Conservation (phyloP, 1,284 basidiomycete genomes). For the Ceratobasidium sp. region DNA sequence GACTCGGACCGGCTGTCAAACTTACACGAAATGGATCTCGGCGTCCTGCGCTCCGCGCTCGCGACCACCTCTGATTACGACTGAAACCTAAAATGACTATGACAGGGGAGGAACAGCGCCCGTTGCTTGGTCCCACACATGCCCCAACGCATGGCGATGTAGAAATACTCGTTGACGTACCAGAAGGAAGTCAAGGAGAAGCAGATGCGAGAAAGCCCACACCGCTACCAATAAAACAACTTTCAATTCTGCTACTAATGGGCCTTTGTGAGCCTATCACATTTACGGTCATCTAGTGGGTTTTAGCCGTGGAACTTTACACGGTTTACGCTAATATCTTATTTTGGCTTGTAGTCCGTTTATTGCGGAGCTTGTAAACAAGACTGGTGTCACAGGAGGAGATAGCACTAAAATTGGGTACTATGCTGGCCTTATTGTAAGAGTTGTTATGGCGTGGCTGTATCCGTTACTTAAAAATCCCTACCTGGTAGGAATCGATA, state of each 20-base stretch:
- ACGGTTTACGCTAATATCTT: constrained; percentile 12
- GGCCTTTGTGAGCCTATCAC: constrained; percentile 44
- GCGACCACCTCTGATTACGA: constrained; percentile 4
- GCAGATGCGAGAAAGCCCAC: constrained; percentile 24
- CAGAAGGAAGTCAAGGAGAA: background rate
- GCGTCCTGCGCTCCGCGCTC: background rate
- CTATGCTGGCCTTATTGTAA: constrained; percentile 49
- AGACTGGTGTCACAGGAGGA: constrained; percentile 48
- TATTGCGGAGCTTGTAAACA: constrained; percentile 42
- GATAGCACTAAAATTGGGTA: constrained; percentile 48
- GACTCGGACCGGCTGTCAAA: background rate
- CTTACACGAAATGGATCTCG: background rate
- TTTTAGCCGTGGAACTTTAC: too few species aligned
- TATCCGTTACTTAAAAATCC: background rate
- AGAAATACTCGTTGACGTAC: background rate
- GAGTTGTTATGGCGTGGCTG: background rate
- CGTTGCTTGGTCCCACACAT: constrained; percentile 24
- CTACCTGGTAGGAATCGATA: constrained; percentile 45
- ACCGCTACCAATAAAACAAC: constrained; percentile 45
- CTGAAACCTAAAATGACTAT: background rate
- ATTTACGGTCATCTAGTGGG: constrained; percentile 32
- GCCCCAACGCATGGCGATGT: constrained; percentile 20
- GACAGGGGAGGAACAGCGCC: constrained; percentile 7
- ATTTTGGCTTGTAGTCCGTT: constrained; percentile 12
- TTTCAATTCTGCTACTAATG: constrained; percentile 41